phyloP scores from a whole-genome alignment of 306 rosid species.

The Gillenia trifoliata region DNA sequence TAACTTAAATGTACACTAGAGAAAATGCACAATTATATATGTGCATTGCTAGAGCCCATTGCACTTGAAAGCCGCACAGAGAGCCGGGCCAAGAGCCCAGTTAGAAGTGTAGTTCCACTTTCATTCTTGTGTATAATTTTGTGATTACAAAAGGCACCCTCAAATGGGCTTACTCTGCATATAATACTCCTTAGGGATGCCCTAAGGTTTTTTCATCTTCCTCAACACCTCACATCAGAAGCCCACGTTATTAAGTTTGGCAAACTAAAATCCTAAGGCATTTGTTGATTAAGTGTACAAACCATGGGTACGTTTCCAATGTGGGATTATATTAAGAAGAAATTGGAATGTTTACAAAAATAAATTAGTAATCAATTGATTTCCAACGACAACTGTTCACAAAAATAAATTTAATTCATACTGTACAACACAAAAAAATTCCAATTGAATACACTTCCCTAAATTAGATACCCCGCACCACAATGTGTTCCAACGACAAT shows the following conservation, averaged over 20 bases:
- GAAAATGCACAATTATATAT: no score
- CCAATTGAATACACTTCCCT: background rate
- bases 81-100: no score
- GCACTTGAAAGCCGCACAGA: background rate
- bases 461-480: background rate
- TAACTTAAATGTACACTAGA: no score
- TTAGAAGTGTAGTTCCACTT: no score
- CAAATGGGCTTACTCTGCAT: no score
- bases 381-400: background rate
- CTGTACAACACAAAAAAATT: no score
- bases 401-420: no score
- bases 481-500: background rate
- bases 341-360: background rate
- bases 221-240: background rate
- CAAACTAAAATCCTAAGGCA: background rate
- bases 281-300: background rate
- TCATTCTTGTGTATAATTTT: no score
- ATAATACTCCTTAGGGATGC: no score
- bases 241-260: background rate
- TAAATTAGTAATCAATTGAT: background rate
- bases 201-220: background rate
- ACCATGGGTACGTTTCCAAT: background rate
- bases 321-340: background rate
- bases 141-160: no score
- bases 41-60: background rate